Evolutionary conservation across 257 asterid species (phyloP).

Genomic region (Solanum commersonii): DNA sequence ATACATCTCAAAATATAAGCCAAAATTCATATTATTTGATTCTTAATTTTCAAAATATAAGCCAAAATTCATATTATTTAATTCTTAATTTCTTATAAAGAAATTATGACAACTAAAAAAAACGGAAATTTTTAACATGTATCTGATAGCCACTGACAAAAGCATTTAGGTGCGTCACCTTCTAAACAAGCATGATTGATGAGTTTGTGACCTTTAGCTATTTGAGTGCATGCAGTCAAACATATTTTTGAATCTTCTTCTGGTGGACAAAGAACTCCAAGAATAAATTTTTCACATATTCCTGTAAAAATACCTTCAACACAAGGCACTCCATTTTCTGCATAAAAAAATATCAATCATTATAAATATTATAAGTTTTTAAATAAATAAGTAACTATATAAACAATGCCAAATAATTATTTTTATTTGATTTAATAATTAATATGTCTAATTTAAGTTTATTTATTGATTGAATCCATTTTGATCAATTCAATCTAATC

Average conservation of each 20-base stretch:
- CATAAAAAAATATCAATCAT: not conserved
- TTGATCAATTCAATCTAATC: not conserved
- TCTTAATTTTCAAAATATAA: too few relatives aligned
- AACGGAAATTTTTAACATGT: not conserved
- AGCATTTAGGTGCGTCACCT: not conserved
- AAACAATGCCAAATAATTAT: not conserved
- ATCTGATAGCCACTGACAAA: not conserved
- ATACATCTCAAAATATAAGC: fast-evolving
- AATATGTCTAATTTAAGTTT: not conserved
- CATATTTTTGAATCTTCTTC: not conserved
- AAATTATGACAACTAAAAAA: not conserved
- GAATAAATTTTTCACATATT: not conserved
- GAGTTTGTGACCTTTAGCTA: not conserved
- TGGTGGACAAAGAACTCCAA: not conserved
- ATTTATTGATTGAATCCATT: not conserved
- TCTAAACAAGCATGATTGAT: not conserved
- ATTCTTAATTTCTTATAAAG: too few relatives aligned
- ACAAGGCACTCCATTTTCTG: not conserved
- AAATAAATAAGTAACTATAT: not conserved
- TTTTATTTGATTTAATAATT: not conserved
- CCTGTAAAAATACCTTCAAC: not conserved
- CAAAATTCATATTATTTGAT: fast-evolving
- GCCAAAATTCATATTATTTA: fast-evolving
- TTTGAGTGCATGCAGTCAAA: not conserved
- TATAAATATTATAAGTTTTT: not conserved